Evolutionary conservation across 768 basidiomycete genomes (phyloP).

Genomic region (Paxillus involutus): DNA sequence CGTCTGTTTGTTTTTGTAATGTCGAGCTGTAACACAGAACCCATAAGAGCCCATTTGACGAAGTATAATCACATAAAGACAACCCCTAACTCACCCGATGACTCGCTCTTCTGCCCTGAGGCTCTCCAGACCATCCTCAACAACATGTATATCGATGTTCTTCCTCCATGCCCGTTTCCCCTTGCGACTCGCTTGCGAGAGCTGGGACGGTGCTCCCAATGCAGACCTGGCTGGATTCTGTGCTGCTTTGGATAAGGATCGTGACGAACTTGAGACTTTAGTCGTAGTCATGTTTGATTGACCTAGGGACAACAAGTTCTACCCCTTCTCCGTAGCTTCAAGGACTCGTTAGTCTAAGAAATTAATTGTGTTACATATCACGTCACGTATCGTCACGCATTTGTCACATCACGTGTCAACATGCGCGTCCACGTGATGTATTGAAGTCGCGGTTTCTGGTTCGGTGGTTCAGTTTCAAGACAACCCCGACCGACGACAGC

Average conservation of each 20-base stretch:
- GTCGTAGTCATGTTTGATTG: constrained; percentile 8
- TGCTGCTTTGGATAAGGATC: background rate
- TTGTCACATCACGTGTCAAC: too few relatives aligned
- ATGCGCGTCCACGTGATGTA: background rate
- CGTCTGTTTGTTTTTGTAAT: constrained; percentile 66
- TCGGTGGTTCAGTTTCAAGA: background rate
- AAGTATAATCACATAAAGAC: background rate
- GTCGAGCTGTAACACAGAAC: constrained; percentile 43
- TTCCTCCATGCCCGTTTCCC: constrained; percentile 95
- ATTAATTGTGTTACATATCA: too few relatives aligned
- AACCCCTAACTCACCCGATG: constrained; percentile 56
- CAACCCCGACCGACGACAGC: background rate
- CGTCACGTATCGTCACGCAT: too few relatives aligned
- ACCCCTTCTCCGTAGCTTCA: too few relatives aligned
- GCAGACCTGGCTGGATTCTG: constrained; percentile 12
- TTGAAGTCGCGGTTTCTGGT: background rate
- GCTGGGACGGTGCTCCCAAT: constrained; percentile 29
- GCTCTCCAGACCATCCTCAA: constrained; percentile 75
- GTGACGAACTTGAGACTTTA: background rate
- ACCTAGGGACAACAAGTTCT: background rate
- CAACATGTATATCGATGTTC: constrained; percentile 81
- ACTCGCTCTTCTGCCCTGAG: constrained; percentile 80
- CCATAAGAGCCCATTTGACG: background rate
- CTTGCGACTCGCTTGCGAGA: constrained; percentile 72
- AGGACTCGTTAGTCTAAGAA: too few relatives aligned